Evolutionary conservation across 1,284 basidiomycete species (phyloP).

Genomic region (Cutaneotrichosporon daszewskae): DNA sequence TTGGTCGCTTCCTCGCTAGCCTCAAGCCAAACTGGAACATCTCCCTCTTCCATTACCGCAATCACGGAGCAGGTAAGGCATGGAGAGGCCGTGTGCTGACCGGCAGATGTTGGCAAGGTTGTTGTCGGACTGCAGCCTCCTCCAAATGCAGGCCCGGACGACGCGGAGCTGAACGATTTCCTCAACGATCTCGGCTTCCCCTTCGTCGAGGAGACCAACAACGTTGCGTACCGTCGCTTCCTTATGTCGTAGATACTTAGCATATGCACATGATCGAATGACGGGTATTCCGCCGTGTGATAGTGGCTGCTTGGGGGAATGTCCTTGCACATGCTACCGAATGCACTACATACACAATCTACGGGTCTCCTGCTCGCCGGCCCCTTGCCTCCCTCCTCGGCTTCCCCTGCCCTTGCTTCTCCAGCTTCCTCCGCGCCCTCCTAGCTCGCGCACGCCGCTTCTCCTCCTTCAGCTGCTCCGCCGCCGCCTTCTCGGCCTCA

Average conservation of each 20-base stretch:
- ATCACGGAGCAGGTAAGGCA: conserved; percentile 66
- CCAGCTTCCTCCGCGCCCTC: conserved; percentile 8
- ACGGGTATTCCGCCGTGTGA: too few species aligned
- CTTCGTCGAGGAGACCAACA: conserved; percentile 90
- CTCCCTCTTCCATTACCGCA: conserved; percentile 93
- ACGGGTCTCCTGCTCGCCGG: too few species aligned
- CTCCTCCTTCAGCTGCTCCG: conserved; percentile 9
- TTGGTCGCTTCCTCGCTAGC: conserved; percentile 80
- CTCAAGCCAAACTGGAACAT: conserved; percentile 88
- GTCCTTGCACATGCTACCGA: too few species aligned
- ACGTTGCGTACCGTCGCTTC: conserved; percentile 76
- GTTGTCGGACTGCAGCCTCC: conserved; percentile 92
- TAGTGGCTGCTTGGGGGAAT: too few species aligned
- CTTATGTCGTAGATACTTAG: conserved; percentile 46
- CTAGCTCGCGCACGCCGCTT: conserved; percentile 14
- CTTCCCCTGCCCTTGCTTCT: too few species aligned
- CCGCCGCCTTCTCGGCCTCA: conserved; percentile 6
- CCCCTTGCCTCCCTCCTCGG: too few species aligned
- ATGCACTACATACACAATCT: too few species aligned
- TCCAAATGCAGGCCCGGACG: conserved; percentile 52
- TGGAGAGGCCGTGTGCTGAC: too few species aligned
- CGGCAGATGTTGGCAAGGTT: conserved; percentile 73
- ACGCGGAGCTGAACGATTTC: conserved; percentile 63
- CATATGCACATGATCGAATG: too few species aligned
- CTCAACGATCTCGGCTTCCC: conserved; percentile 73